Evolutionary conservation across 2,329 filamentous ascomycete species (phyloP).

Genomic region (Orbilia blumenaviensis): DNA sequence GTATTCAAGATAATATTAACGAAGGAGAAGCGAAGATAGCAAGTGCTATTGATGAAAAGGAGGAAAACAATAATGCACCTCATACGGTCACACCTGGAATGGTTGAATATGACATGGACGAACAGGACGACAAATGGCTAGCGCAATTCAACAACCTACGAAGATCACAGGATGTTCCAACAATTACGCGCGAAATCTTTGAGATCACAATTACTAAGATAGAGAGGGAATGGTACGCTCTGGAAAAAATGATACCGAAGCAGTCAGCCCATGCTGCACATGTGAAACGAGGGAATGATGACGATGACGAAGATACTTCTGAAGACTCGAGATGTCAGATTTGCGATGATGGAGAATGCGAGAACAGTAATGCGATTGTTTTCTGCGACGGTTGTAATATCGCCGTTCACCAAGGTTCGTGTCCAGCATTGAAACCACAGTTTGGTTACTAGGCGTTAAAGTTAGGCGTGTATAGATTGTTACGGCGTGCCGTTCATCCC

Average conservation of each 20-base stretch:
- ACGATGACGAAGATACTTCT: constrained; percentile 63
- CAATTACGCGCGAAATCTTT: constrained; percentile 91
- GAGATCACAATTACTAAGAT: constrained; percentile 99
- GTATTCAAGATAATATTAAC: constrained; percentile 70
- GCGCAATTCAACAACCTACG: constrained; percentile 82
- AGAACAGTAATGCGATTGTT: constrained; percentile 98
- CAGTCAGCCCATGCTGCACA: constrained; percentile 93
- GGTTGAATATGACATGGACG: constrained; percentile 99
- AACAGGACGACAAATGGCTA: constrained; percentile 97
- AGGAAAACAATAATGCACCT: constrained; percentile 23
- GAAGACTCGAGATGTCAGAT: constrained; percentile 98
- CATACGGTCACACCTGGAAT: constrained; percentile 69
- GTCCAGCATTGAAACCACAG: neutral
- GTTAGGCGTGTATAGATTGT: constrained; percentile 70
- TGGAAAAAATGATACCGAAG: constrained; percentile 96
- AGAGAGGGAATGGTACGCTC: constrained; percentile 95
- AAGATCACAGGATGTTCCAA: constrained; percentile 76
- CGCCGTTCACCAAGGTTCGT: constrained; percentile 79
- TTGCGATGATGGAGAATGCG: constrained; percentile 98
- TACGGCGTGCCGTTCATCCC: constrained; percentile 99
- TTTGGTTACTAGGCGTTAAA: neutral
- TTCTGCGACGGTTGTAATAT: constrained; percentile 98
- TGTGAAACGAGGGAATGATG: constrained; percentile 64
- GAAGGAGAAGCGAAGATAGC: constrained; percentile 66
- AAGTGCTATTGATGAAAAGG: constrained; percentile 34